These are phyloP conservation scores for Paramyrothecium sp. DNA, from an alignment of 2,329 filamentous ascomycete genomes.

Conservation along the genomic window DNA sequence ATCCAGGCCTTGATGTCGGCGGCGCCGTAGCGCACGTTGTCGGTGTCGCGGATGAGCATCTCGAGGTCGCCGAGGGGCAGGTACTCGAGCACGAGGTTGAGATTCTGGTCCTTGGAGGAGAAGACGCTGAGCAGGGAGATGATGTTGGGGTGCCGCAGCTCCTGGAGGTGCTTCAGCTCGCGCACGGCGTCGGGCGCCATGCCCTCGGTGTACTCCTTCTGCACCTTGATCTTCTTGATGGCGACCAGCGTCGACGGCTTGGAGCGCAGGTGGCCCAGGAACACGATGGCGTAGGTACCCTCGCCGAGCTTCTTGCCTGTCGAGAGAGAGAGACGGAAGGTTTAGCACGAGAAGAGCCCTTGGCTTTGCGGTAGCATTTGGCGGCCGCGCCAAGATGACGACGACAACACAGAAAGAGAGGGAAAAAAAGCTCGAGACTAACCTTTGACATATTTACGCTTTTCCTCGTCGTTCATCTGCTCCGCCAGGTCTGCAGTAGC, in stretches of 20 bases:
- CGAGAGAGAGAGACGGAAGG: too few relatives aligned
- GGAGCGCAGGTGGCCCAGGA: conserved; percentile 75
- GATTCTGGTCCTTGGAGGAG: conserved; percentile 92
- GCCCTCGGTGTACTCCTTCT: conserved; percentile 84
- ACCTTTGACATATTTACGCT: conserved; percentile 89
- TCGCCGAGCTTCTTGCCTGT: conserved; percentile 87
- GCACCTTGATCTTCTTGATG: conserved; percentile 90
- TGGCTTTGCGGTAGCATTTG: too few relatives aligned
- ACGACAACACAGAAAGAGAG: neutral
- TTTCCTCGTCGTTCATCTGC: conserved; percentile 78
- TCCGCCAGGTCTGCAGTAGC: conserved; percentile 64
- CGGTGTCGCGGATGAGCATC: conserved; percentile 85
- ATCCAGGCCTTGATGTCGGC: conserved; percentile 98
- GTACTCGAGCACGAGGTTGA: conserved; percentile 93
- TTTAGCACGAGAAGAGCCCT: neutral
- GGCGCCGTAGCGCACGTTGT: conserved; percentile 74
- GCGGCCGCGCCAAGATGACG: too few relatives aligned
- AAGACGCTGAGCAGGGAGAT: conserved; percentile 92
- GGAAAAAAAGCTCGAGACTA: conserved; percentile 8
- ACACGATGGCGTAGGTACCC: conserved; percentile 96
- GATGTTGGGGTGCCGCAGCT: conserved; percentile 93
- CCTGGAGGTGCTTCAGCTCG: conserved; percentile 93
- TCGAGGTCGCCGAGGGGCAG: conserved; percentile 92
- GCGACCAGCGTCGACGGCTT: conserved; percentile 77
- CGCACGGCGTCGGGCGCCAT: conserved; percentile 93